These are phyloP conservation scores for Xylaria sp. DNA, from an alignment of 2,329 filamentous ascomycete species.

Conservation along the genomic window DNA sequence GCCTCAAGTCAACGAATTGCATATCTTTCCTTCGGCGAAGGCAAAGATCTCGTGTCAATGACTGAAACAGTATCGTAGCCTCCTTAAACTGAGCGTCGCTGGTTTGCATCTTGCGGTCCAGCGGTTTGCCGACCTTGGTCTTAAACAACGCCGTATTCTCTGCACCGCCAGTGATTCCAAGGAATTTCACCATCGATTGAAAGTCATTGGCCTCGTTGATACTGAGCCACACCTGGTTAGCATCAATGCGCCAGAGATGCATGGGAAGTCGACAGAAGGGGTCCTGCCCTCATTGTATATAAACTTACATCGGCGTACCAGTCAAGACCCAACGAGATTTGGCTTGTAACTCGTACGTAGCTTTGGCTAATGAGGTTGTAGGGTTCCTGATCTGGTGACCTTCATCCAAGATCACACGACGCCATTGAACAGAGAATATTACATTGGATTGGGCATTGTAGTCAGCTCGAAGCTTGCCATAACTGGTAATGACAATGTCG, in stretches of 20 bases:
- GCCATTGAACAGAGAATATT: constrained; percentile 64
- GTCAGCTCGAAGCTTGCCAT: constrained; percentile 74
- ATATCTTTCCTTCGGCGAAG: constrained; percentile 85
- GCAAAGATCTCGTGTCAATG: constrained; percentile 79
- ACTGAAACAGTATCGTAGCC: constrained; percentile 69
- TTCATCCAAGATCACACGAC: constrained; percentile 80
- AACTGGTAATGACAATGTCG: constrained; percentile 82
- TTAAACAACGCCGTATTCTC: constrained; percentile 76
- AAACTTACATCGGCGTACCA: constrained; percentile 72
- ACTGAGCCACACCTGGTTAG: constrained; percentile 41
- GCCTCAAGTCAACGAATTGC: constrained; percentile 79
- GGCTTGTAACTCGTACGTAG: constrained; percentile 68
- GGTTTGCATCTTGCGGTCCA: constrained; percentile 45
- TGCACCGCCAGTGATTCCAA: constrained; percentile 75
- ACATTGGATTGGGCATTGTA: constrained; percentile 51
- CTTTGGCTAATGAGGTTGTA: constrained; percentile 70
- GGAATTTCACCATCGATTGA: constrained; percentile 77
- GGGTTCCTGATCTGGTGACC: constrained; percentile 82
- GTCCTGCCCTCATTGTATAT: background rate
- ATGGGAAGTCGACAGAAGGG: background rate
- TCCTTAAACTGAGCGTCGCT: constrained; percentile 49
- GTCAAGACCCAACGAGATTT: constrained; percentile 78
- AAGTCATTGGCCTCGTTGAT: constrained; percentile 82
- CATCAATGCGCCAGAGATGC: background rate
- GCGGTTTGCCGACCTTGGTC: constrained; percentile 67